Evolutionary conservation across 495 filamentous ascomycete species (phyloP).

Genomic region (Tetracladium marchalianum): DNA sequence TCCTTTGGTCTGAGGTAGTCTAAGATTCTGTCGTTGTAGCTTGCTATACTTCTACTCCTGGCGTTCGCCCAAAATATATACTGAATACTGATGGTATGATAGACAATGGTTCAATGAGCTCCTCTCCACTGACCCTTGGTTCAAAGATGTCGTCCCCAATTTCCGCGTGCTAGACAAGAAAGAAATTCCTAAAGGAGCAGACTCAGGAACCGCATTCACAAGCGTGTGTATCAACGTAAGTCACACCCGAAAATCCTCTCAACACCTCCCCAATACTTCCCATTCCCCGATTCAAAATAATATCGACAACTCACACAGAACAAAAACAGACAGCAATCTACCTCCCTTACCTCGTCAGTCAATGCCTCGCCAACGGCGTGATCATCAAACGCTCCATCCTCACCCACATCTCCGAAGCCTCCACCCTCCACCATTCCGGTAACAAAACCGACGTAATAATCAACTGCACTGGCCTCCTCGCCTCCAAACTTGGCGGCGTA

Average conservation of each 20-base stretch:
- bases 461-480: slow-evolving; percentile 79
- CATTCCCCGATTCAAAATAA: too few species aligned
- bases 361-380: slow-evolving; percentile 63
- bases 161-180: slow-evolving; percentile 45
- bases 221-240: slow-evolving; percentile 76
- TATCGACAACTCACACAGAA: too few species aligned
- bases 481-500: slow-evolving; percentile 71
- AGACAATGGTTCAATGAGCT: slow-evolving; percentile 43
- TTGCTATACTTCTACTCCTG: too few species aligned
- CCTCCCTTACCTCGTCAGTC: slow-evolving; percentile 70
- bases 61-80: not conserved
- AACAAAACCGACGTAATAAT: slow-evolving; percentile 59
- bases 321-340: slow-evolving; percentile 52
- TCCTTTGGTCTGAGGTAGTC: not conserved
- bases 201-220: slow-evolving; percentile 62
- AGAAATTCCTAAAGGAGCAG: slow-evolving; percentile 48
- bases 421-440: slow-evolving; percentile 50
- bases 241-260: too few species aligned
- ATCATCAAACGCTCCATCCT: slow-evolving; percentile 48
- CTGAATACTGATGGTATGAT: slow-evolving; percentile 5
- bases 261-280: too few species aligned
- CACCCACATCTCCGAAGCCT: slow-evolving; percentile 64
- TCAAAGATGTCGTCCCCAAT: slow-evolving; percentile 62
- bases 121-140: slow-evolving; percentile 69
- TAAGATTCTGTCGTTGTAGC: too few species aligned